Base-by-base conservation (phyloP, 129 eudicot species). In the Artemisia tridentata region DNA sequence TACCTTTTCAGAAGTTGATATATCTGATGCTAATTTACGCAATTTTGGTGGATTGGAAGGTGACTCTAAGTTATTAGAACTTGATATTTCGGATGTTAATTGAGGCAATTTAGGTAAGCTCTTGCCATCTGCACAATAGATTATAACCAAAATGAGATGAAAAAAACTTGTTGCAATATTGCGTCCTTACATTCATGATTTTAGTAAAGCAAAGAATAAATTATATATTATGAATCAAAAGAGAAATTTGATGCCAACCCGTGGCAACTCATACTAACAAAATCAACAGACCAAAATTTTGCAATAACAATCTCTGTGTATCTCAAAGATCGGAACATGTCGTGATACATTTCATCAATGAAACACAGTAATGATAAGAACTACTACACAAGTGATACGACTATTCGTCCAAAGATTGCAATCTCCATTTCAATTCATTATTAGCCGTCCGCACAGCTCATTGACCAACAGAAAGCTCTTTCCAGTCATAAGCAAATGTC, bases 51-150 rank as follows among this genome's bases (percentile, higher is more conserved):
- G 80, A 63, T 66, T 78, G 49, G 81, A 50, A 68, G 80, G 78
- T 76, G 83, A 67, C 79, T 84, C 86, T 59, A 59, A 63, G 64
- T 81, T 81, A 65, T 67, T 81, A 55, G 87, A 82, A 74, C 75
- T 84, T 56, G 69, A 59, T 48, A 71, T 70, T 59, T 84, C 88
- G 47, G 72, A 46, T 16, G 95, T 88, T 79, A 80, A 49, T 6
- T 88, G 83, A 63, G 86, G 84, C 14, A 80, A 73, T 79, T 86
- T 81, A 10, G 89, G 69, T 71, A 84, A 56, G 60, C 59, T 78
- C 75, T 78, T 63, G 46, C 77, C 84, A 73, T 38, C 96, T 86
- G 90, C 79, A 49, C 43, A 63, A 68, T 6, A 59, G 20, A 23
- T 55, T 23, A 51, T 43, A 25, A 34, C 45, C 16, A 54, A 77